Base-by-base conservation (phyloP, 257 asterid genomes). In the Plectranthus barbatus region DNA sequence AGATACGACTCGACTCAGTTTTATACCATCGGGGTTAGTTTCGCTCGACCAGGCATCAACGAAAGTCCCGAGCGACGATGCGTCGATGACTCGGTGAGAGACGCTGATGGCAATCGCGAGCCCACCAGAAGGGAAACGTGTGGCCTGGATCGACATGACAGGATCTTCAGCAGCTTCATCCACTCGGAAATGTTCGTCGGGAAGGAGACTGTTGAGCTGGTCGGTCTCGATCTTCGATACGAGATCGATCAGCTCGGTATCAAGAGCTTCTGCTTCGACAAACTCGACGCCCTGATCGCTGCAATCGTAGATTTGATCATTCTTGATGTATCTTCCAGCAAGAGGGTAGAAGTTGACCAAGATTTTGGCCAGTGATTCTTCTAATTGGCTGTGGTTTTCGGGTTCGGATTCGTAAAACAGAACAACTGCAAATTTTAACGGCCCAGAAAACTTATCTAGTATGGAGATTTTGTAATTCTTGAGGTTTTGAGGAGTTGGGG, bases 11-110 rank as follows among this genome's bases (percentile, higher is more conserved):
- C 4, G 6, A 6, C 4, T 6, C 3, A 29, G 34, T 2, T 29
- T 6, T 3, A 29, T 2, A 29, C 4, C 3, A 29, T n/a, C n/a
- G 31, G 31, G 75, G 73, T 33, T 19, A 42, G 34, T 51, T 44
- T 63, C 48, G 21, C 33, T 41, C 5, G 85, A 71, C 80, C 80
- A 80, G 1, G 74, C 71, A 2, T 11, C 44, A 7, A 80, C 0
- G 36, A 80, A 80, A 3, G 76, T 62, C 42, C 21, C 26, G 3
- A 70, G 51, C 50, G 62, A 79, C 4, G 26, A 19, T 5, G 23
- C 42, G 19, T 64, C 70, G 18, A 21, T 1, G 3, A 64, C 6
- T 47, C 37, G 37, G 54, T 65, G 71, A 3, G 71, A 40, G 0
- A 65, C 1, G 49, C 55, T 52, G 36, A 65, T 1, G 44, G 45